Evolutionary conservation across 2,329 filamentous ascomycete genomes (phyloP).

Genomic region (Ceratocystis albifundus): DNA sequence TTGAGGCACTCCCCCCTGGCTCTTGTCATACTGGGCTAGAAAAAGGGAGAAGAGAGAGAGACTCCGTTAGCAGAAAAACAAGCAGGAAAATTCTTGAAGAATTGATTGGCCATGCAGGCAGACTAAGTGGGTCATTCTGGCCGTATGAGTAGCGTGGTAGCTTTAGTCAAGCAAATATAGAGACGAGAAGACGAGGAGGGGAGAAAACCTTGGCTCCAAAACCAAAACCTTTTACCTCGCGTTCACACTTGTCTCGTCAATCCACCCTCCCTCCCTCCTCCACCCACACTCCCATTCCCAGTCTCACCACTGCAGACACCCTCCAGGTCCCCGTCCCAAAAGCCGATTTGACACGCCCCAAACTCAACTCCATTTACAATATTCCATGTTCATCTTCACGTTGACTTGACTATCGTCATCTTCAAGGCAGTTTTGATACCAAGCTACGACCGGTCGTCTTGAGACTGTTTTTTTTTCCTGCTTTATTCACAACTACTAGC

Average conservation of each 20-base stretch:
- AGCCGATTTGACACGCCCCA: constrained; percentile 22
- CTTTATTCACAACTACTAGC: background rate
- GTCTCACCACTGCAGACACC: constrained; percentile 24
- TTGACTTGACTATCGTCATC: constrained; percentile 18
- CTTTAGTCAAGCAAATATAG: constrained; percentile 5
- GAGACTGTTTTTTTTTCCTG: background rate
- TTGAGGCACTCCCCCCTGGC: constrained; percentile 16
- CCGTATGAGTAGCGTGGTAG: background rate
- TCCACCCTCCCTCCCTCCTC: constrained; percentile 23
- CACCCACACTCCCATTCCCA: constrained; percentile 23
- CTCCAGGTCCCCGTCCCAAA: constrained; percentile 21
- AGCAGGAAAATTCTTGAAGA: background rate
- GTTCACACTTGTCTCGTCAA: constrained; percentile 18
- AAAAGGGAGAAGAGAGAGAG: constrained; percentile 14
- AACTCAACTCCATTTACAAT: constrained; percentile 16
- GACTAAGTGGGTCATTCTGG: background rate
- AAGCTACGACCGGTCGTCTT: background rate
- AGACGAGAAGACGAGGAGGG: constrained; percentile 9
- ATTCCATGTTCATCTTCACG: constrained; percentile 5
- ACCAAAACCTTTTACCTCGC: constrained; percentile 12
- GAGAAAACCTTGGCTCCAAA: constrained; percentile 18
- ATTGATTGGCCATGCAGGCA: background rate
- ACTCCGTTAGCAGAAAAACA: background rate
- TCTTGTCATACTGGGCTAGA: constrained; percentile 12
- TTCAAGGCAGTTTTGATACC: background rate